A percentile compares a stretch with the other conserved stretches of the same genome.
phyloP scores from a whole-genome alignment of 305 asterid species.

The Solanum hybrid region DNA sequence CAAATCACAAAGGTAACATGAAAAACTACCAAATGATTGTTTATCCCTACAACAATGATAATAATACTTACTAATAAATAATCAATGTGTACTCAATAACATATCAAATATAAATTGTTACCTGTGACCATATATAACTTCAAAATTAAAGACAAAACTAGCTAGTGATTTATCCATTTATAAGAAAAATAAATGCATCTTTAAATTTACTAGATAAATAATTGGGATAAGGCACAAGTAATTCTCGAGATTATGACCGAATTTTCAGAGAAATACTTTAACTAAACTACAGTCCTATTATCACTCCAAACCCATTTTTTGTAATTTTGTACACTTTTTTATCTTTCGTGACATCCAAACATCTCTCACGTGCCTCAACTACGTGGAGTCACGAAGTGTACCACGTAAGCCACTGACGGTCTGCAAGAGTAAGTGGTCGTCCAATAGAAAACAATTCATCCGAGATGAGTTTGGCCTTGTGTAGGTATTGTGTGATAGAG shows the following conservation, averaged over 20 bases:
- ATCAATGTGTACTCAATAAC: background rate
- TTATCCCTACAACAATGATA: background rate
- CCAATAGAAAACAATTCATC: background rate
- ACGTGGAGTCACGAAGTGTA: background rate
- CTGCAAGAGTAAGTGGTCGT: background rate
- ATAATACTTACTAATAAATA: background rate
- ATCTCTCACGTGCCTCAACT: background rate
- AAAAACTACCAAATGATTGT: background rate
- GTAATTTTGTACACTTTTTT: no score
- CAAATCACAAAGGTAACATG: background rate
- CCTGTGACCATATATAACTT: background rate
- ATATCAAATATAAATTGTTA: background rate
- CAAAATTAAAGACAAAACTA: background rate
- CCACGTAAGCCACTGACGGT: background rate
- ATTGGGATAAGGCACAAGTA: background rate
- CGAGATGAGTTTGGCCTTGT: background rate
- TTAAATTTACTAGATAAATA: background rate
- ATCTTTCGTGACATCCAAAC: background rate
- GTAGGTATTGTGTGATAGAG: background rate
- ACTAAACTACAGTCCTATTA: no score
- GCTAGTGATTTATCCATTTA: background rate
- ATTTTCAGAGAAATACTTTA: fast-evolving
- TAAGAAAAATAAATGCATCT: background rate
- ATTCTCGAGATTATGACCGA: no score
- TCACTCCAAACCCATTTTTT: background rate